phyloP scores from a whole-genome alignment of 192 early-diverging fungal species.

The Coemansia erecta region DNA sequence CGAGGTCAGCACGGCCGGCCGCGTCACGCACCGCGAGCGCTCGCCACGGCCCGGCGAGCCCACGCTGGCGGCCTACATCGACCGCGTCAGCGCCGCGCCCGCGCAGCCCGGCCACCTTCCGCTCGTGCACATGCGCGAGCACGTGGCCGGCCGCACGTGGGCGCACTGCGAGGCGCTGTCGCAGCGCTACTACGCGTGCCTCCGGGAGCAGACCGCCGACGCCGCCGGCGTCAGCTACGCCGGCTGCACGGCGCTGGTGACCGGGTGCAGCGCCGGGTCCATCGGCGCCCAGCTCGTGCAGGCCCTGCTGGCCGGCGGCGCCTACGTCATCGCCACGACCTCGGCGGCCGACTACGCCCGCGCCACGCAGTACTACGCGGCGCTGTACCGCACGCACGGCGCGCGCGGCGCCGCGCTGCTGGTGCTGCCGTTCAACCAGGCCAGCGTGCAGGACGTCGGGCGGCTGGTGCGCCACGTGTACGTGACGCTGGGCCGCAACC shows the following conservation, averaged over 20 bases:
- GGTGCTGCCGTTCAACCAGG: conserved; percentile 95
- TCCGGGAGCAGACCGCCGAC: conserved; percentile 65
- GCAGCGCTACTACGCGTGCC: conserved; percentile 44
- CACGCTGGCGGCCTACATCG: conserved; percentile 84
- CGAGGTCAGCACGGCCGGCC: conserved; percentile 65
- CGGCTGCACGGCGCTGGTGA: conserved; percentile 77
- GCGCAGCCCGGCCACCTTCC: conserved; percentile 8
- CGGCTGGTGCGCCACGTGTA: conserved; percentile 81
- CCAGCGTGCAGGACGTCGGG: conserved; percentile 74
- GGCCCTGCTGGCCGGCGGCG: conserved; percentile 72
- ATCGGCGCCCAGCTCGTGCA: conserved; percentile 85
- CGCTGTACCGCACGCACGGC: conserved; percentile 78
- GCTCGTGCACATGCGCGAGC: conserved; percentile 36
- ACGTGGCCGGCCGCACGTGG: conserved; percentile 12
- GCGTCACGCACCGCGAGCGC: conserved; percentile 69
- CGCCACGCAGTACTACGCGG: conserved; percentile 80
- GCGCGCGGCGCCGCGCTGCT: conserved; percentile 80
- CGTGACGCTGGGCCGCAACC: conserved; percentile 73
- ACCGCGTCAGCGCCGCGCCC: conserved; percentile 61
- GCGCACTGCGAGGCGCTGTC: conserved; percentile 17
- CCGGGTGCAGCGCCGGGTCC: conserved; percentile 85
- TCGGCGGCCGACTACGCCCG: conserved; percentile 50
- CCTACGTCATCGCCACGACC: conserved; percentile 73
- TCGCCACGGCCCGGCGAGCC: conserved; percentile 65
- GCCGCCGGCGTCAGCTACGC: conserved; percentile 84